Evolutionary conservation across 164 flowering plant species (phyloP), one percentile per base, ranked within the genome.

Genomic region (Vitis rupestris): DNA sequence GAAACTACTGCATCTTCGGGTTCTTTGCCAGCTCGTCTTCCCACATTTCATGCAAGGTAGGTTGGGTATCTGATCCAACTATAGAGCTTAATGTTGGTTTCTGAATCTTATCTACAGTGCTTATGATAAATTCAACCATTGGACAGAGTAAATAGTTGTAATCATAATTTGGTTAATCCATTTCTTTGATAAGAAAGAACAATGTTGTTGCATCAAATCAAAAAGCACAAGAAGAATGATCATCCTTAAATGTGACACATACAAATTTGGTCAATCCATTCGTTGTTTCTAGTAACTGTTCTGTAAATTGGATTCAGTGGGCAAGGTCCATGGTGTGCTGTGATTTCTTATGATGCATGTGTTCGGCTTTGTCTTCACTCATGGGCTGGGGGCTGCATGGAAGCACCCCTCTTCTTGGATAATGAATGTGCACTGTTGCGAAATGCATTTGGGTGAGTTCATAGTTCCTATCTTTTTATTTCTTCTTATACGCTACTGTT

Each of bases 261-360:
- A 37, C 44, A 37, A 37, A 37, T 37, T 37, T 37, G 44, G 44
- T 37, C 44, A 37, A 37, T 59, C 55, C 10, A 63, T 13, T 44
- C 2, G 9, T 3, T 44, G 9, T 44, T 61, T 27, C 17, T 31
- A 31, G 44, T 66, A 10, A 9, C 49, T 63, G n/a, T 30, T 70
- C 37, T 27, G 30, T 63, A 15, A 12, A 64, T 56, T 57, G 60
- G 30, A 68, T 75, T 31, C 90, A 89, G 97, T 69, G 86, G 75
- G 52, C 90, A 73, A 66, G 94, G 92, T 68, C 86, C 91, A n/a
- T 91, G 94, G 94, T 84, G 74, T 77, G 75, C 89, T 50, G 85
- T 91, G 67, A 64, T 91, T 67, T 75, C 94, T 44, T 91, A 89
- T 77, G 97, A 91, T 61, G 94, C 97, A 11, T 91, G 97, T 76